Base-by-base conservation (phyloP, 768 basidiomycete species). In the Tricholoma sp. region DNA sequence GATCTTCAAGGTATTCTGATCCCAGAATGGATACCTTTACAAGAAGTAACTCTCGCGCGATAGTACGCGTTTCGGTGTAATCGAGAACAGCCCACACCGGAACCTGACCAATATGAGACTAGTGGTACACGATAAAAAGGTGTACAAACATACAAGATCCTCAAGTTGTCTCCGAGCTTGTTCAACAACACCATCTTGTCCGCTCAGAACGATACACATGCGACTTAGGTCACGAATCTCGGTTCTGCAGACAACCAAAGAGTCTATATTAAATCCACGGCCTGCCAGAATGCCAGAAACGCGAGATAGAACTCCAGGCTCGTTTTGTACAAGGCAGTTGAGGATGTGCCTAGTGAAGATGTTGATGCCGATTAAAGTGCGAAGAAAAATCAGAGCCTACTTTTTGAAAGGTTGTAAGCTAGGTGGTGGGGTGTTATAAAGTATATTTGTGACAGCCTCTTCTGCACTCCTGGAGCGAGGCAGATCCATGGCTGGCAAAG, bases 61-160 rank as follows among this genome's bases (percentile, higher is more conserved):
- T 96, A 29, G 88, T 85, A 55, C 81, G 84, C 20, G 94, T 98
- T 59, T 95, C 82, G 17, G 96, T 98, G 71, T 98, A 99, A 73
- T 99, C 95, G 58, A 99, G 79, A 32, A 99, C 97, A 29, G 96
- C 97, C 97, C 97, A 99, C 4, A 99, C 97, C 50, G 96, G 97
- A 28, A 99, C 95, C 96, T 97, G 51, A 6, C 42, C 34, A 51
- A 55, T n/a, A 34, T 29, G 36, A 47, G 31, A 24, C 24, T 15
- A 48, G 34, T 6, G 32, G 20, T 24, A n/a, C 41, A 57, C 31
- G 31, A 17, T 2, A 50, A 47, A 39, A 48, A 24, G 13, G 32
- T 4, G 54, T 37, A 52, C 12, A 20, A 49, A 80, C 91, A 59
- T 67, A 97, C 96, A 62, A 98, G 80, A 66, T 99, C 97, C 63